Base-by-base conservation (phyloP, 805 yeast genomes). In the Metschnikowia similis region DNA sequence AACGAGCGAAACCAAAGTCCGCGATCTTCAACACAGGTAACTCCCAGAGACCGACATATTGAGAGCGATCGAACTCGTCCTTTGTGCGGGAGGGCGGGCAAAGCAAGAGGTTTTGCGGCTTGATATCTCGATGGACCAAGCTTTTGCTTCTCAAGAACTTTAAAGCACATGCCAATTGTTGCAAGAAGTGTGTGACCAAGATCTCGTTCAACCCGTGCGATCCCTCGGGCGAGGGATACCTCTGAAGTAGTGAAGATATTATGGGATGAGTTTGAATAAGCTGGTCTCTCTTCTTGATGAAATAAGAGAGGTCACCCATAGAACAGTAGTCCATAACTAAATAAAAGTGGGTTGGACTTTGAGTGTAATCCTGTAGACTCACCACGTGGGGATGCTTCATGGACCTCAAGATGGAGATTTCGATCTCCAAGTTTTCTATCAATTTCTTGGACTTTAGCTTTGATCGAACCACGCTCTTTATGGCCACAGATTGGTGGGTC, bases 311-410 rank as follows among this genome's bases (percentile, higher is more conserved):
- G 69, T 94, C 99, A 11, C 99, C 99, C 64, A 94, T 73, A 1
- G 97, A 84, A 66, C 99, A 94, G 71, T 89, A 94, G 66, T 94
- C 98, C 97, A 94, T 94, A 14, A 92, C 84, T 54, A 94, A 72
- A 64, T 89, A 92, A 71, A 90, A 89, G 66, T 91, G 89, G 9
- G 82, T 66, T 8, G 82, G 68, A 1, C 96, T 85, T 62, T 89
- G 85, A 51, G 83, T 82, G 63, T 89, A 90, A 62, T 92, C 98
- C 52, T 88, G 69, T 43, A 94, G 72, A 14, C 85, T 85, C 9
- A 94, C 99, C 48, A 94, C 87, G 66, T 94, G 98, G 1, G 97
- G 96, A 62, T 94, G 96, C 58, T 85, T 84, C 72, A 94, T 77
- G 48, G 88, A 83, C 71, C 90, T 90, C 55, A 94, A 74, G 41